Evolutionary conservation across 2,329 filamentous ascomycete species (phyloP).

Genomic region (Sarocladium strictum): DNA sequence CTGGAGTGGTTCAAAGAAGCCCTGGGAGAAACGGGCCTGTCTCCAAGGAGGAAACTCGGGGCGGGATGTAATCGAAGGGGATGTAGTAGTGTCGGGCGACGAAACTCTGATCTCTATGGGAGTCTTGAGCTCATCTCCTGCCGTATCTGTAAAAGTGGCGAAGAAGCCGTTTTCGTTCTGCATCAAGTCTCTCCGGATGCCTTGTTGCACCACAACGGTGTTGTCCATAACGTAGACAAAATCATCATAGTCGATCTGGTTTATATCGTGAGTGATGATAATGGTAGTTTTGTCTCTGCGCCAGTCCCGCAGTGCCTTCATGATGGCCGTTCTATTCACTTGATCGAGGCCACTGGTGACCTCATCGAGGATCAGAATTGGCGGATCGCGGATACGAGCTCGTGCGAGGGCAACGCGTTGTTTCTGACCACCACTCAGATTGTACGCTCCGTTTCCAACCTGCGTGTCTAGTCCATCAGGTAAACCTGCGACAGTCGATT

Average conservation of each 20-base stretch:
- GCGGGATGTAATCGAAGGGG: neutral
- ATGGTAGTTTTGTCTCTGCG: slow-evolving; percentile 78
- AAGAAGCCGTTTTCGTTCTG: slow-evolving; percentile 39
- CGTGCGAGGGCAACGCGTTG: slow-evolving; percentile 78
- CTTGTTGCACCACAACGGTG: slow-evolving; percentile 62
- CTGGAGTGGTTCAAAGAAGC: neutral
- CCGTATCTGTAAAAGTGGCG: slow-evolving; percentile 30
- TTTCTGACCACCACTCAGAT: slow-evolving; percentile 77
- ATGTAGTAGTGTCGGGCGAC: neutral
- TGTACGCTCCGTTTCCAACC: slow-evolving; percentile 62
- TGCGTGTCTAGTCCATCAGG: slow-evolving; percentile 66
- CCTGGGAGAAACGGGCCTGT: neutral
- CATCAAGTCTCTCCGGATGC: slow-evolving; percentile 53
- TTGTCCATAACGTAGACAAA: slow-evolving; percentile 76
- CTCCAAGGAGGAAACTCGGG: neutral
- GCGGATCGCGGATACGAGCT: slow-evolving; percentile 68
- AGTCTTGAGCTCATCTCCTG: slow-evolving; percentile 11
- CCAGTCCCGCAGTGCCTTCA: slow-evolving; percentile 74
- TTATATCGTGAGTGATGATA: slow-evolving; percentile 85
- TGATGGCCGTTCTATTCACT: slow-evolving; percentile 59
- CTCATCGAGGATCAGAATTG: slow-evolving; percentile 82
- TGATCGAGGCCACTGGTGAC: slow-evolving; percentile 80
- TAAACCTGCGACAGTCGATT: slow-evolving; percentile 59
- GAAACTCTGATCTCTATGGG: slow-evolving; percentile 3
- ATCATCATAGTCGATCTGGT: slow-evolving; percentile 66